These are phyloP conservation scores for Sporothrix dimorphospora DNA, from an alignment of 2,329 filamentous ascomycete species.

Conservation along the genomic window DNA sequence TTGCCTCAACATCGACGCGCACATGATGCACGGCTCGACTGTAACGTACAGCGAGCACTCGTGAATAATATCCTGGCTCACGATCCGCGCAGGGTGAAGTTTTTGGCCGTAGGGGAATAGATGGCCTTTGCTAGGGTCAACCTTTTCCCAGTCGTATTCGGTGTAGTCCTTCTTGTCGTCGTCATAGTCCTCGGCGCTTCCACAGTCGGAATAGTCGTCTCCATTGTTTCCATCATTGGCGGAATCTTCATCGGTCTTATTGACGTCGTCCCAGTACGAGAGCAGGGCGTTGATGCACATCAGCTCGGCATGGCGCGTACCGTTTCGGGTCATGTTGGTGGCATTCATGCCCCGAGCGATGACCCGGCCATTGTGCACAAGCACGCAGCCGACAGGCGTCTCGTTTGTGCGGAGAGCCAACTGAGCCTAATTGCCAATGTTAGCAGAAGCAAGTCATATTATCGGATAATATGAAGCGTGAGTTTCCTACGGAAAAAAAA, in stretches of 20 bases:
- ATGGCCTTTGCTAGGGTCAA: conserved; percentile 58
- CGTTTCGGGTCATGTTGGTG: conserved; percentile 87
- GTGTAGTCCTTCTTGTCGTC: conserved; percentile 37
- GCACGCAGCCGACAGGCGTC: conserved; percentile 94
- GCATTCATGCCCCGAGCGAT: conserved; percentile 96
- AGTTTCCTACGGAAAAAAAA: neutral
- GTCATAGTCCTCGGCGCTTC: conserved; percentile 40
- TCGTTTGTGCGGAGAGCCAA: conserved; percentile 84
- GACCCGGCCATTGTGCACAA: conserved; percentile 77
- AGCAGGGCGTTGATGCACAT: conserved; percentile 72
- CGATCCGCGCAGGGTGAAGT: conserved; percentile 56
- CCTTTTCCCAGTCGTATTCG: conserved; percentile 53
- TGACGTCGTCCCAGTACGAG: conserved; percentile 45
- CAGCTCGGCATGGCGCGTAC: conserved; percentile 94
- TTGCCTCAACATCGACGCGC: conserved; percentile 87
- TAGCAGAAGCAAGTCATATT: neutral
- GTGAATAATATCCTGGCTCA: conserved; percentile 69
- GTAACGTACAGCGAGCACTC: conserved; percentile 88
- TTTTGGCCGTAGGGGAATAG: conserved; percentile 66
- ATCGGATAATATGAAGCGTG: neutral
- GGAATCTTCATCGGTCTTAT: conserved; percentile 37
- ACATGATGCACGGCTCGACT: conserved; percentile 99
- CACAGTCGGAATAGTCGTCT: conserved; percentile 48
- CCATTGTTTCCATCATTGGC: conserved; percentile 35
- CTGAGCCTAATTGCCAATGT: conserved; percentile 64